Evolutionary conservation across 306 rosid species (phyloP), one percentile per base, ranked within the genome.

Genomic region (Acacia crassicarpa): DNA sequence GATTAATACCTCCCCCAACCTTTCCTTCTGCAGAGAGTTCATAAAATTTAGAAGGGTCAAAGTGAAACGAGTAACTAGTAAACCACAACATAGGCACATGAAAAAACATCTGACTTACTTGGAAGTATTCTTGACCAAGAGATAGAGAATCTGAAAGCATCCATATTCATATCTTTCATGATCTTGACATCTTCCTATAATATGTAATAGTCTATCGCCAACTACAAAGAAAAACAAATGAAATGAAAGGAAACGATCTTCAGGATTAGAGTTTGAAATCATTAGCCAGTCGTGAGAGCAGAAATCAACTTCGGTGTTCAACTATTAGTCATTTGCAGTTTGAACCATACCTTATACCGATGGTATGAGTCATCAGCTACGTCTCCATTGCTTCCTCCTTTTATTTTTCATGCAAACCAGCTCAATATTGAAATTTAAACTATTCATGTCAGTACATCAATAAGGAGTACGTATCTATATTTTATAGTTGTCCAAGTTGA

Each of bases 111-210:
- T 75, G 43, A 38, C 83, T 81, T 79, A 87, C 92, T 89, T 84
- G 92, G 89, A 4, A 89, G 72, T 58, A 89, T n/a, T 78, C 88
- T 74, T 4, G 92, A 77, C 92, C 88, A 89, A 41, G 91, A 89
- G 56, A 89, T 85, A 9, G 91, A 89, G 48, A 89, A 87, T 68
- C 89, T 82, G 63, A 87, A 85, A 62, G 92, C 91, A 87, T 87
- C 89, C 59, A 85, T 53, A 56, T 69, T 69, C 85, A 85, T 82
- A 0, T 87, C 66, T 33, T 85, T 87, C 87, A 85, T 63, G 51
- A 85, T 70, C 59, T 43, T 67, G 56, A 85, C 89, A 83, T 89
- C 91, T 74, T 87, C 92, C 89, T 89, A 27, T 49, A 43, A 75
- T 30, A 41, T 41, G 41, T 23, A n/a, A 45, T 9, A 45, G 11